Percentiles rank a stretch among this genome's conserved stretches.
Conservation (phyloP, 768 basidiomycete species). For the Mycena pura region DNA sequence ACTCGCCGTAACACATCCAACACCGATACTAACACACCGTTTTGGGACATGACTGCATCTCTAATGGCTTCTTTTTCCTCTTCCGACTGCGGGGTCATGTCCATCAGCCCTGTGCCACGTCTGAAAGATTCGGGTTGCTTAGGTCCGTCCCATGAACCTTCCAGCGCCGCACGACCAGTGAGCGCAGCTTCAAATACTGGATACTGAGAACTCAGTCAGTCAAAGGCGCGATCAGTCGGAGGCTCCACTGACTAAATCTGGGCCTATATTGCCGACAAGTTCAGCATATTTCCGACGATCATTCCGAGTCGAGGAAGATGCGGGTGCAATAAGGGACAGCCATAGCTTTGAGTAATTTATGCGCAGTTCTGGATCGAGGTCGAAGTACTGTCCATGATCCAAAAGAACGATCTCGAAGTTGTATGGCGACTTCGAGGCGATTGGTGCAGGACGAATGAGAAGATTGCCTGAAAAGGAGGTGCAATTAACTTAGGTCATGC, state of each 20-base stretch:
- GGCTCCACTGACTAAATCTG: slow-evolving; percentile 69
- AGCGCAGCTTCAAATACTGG: slow-evolving; percentile 95
- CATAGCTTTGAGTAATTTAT: slow-evolving; percentile 89
- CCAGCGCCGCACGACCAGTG: slow-evolving; percentile 82
- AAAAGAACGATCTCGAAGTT: slow-evolving; percentile 97
- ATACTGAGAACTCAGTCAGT: slow-evolving; percentile 58
- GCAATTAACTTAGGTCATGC: too few relatives aligned
- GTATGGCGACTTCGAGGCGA: slow-evolving; percentile 74
- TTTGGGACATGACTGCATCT: slow-evolving; percentile 79
- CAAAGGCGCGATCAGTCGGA: neutral
- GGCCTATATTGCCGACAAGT: slow-evolving; percentile 88
- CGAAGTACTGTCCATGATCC: slow-evolving; percentile 95
- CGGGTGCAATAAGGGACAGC: slow-evolving; percentile 83
- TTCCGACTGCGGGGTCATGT: slow-evolving; percentile 72
- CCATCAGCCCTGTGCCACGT: slow-evolving; percentile 80
- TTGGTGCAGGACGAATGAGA: slow-evolving; percentile 79
- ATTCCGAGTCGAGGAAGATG: slow-evolving; percentile 65
- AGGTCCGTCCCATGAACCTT: slow-evolving; percentile 58
- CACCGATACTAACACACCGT: slow-evolving; percentile 84
- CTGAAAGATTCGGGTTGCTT: slow-evolving; percentile 46
- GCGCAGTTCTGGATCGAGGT: slow-evolving; percentile 79
- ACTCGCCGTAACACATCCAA: slow-evolving; percentile 88
- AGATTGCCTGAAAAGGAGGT: slow-evolving; percentile 94
- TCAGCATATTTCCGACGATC: slow-evolving; percentile 88
- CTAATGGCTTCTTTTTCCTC: slow-evolving; percentile 85